Base-by-base conservation (phyloP, 192 early-diverging fungal species). In the Backusella mclennaniae region DNA sequence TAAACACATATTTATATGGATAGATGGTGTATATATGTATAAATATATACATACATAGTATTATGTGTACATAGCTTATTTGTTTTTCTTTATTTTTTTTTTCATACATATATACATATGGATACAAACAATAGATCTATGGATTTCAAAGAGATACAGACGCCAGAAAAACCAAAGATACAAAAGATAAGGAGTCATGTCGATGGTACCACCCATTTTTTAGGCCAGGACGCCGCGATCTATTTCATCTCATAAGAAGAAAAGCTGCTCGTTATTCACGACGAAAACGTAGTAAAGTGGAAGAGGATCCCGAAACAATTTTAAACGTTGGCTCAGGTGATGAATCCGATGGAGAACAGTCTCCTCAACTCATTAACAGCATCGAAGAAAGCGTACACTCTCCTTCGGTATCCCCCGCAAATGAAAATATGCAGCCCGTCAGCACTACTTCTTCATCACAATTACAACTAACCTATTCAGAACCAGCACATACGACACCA, bases 131-230 rank as follows among this genome's bases (percentile, higher is more conserved):
- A 73, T 23, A 85, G 85, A 86, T 86, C 6, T 86, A 86, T 68
- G 85, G 85, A 41, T 86, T 86, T 41, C 80, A 86, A 75, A 74
- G 85, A 67, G 85, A 84, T 67, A 84, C 85, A 19, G 85, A 86
- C 75, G 85, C 85, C 9, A 69, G 85, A 41, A 86, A 86, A 80
- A 80, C 78, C 39, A 86, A 86, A 76, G 83, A 84, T 69, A 77
- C 71, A 31, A 83, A 82, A 41, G 81, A 79, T 33, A 84, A 84
- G 46, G 80, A 86, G 39, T 74, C 80, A 6, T 86, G 85, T 67
- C 71, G 83, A 71, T 86, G 83, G 78, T 84, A 83, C 21, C 85
- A 86, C 69, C 77, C 80, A 12, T 82, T 80, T 53, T 86, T 86
- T 70, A 77, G 75, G n/a, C 85, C 78, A 33, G 77, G 78, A 26